These are phyloP conservation scores for Rhizopus stolonifer DNA, from an alignment of 371 early-diverging fungal species.

Conservation along the genomic window DNA sequence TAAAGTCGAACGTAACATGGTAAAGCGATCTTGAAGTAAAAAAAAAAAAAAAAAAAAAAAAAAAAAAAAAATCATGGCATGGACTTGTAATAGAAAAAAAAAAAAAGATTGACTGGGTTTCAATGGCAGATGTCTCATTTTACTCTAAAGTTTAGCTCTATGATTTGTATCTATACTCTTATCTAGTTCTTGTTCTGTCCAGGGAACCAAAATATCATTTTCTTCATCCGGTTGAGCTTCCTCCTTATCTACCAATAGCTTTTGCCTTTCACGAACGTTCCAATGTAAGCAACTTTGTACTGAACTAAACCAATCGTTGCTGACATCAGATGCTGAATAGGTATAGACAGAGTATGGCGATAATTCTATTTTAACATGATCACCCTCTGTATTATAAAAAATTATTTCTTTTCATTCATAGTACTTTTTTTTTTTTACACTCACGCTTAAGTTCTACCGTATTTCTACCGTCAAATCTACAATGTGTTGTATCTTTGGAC, in stretches of 20 bases:
- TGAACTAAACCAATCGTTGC: slow-evolving; percentile 83
- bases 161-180: neutral
- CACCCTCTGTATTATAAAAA: slow-evolving; percentile 63
- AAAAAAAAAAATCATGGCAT: too few species aligned
- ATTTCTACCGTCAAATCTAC: slow-evolving; percentile 87
- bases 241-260: neutral
- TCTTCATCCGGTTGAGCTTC: neutral
- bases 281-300: slow-evolving; percentile 77
- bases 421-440: neutral
- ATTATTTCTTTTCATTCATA: neutral
- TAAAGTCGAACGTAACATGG: too few species aligned
- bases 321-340: slow-evolving; percentile 40
- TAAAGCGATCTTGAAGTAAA: too few species aligned
- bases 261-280: slow-evolving; percentile 82
- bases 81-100: too few species aligned
- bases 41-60: too few species aligned
- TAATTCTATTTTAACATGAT: slow-evolving; percentile 82
- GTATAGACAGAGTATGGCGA: slow-evolving; percentile 88
- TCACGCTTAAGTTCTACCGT: slow-evolving; percentile 78
- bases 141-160: neutral
- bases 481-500: slow-evolving; percentile 73
- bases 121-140: neutral
- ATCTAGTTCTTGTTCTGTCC: slow-evolving; percentile 28
- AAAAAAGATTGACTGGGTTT: too few species aligned
- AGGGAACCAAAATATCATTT: slow-evolving; percentile 22